Conservation (phyloP, 495 filamentous ascomycete species). For the Penicillium antarcticum region DNA sequence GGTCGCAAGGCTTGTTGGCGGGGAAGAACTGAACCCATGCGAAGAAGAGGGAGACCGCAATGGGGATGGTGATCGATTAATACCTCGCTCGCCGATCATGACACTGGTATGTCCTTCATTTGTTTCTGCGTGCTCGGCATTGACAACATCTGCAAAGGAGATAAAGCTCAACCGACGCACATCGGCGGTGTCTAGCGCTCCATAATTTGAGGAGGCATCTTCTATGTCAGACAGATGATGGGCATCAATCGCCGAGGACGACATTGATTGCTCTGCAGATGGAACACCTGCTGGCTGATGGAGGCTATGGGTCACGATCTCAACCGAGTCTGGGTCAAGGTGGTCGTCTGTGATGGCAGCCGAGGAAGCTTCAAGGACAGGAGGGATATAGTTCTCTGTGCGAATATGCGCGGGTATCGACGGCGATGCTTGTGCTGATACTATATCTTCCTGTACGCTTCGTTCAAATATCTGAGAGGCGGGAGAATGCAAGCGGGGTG, state of each 20-base stretch:
- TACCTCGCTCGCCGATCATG: background rate
- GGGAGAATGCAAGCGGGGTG: slow-evolving; percentile 60
- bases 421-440: slow-evolving; percentile 53
- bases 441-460: slow-evolving; percentile 76
- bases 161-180: slow-evolving; percentile 86
- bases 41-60: slow-evolving; percentile 68
- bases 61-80: slow-evolving; percentile 69
- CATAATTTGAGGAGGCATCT: slow-evolving; percentile 52
- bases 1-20: slow-evolving; percentile 63
- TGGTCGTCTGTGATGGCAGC: slow-evolving; percentile 75
- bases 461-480: slow-evolving; percentile 90
- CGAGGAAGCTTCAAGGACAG: slow-evolving; percentile 83
- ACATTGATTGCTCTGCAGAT: slow-evolving; percentile 27
- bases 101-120: slow-evolving; percentile 10
- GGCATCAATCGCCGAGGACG: slow-evolving; percentile 38
- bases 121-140: slow-evolving; percentile 68
- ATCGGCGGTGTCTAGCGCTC: slow-evolving; percentile 68
- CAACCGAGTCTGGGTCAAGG: slow-evolving; percentile 61
- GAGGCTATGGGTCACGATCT: slow-evolving; percentile 78
- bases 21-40: slow-evolving; percentile 57
- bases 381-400: slow-evolving; percentile 88
- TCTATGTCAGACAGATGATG: slow-evolving; percentile 54
- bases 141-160: slow-evolving; percentile 92
- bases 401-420: slow-evolving; percentile 85
- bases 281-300: slow-evolving; percentile 70